These are phyloP conservation scores for Fusarium tuaranense DNA, from an alignment of 2,329 filamentous ascomycete genomes.

Conservation along the genomic window DNA sequence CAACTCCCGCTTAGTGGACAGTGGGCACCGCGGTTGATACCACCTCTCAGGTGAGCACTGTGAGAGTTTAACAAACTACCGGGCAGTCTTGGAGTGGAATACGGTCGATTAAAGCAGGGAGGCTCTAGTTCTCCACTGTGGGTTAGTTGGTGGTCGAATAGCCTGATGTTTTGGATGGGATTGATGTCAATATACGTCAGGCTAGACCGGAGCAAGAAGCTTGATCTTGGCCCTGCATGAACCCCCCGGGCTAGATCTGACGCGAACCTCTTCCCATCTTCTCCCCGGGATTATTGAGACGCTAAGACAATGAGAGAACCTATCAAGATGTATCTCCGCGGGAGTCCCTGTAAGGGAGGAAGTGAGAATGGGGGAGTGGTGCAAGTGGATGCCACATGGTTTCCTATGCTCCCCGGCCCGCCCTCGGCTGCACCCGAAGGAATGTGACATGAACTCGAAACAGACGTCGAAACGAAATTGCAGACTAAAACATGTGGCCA, in stretches of 20 bases:
- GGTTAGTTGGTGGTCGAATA: neutral
- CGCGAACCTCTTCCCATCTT: neutral
- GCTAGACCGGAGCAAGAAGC: neutral
- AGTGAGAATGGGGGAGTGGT: neutral
- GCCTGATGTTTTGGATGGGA: neutral
- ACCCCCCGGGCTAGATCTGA: neutral
- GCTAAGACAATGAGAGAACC: neutral
- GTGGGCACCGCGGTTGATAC: neutral
- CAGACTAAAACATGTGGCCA: neutral
- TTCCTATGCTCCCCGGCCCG: neutral
- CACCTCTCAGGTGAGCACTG: neutral
- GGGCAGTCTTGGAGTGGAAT: neutral
- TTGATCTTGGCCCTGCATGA: conserved; percentile 1
- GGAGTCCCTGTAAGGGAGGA: neutral
- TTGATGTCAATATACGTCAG: neutral
- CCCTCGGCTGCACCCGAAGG: neutral
- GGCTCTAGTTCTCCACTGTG: neutral
- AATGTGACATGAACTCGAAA: conserved; percentile 1
- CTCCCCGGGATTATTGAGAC: neutral
- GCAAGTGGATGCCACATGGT: neutral
- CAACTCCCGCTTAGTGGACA: neutral
- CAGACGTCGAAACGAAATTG: neutral
- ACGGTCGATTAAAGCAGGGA: neutral
- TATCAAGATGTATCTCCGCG: neutral
- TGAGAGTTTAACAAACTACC: neutral